These are phyloP conservation scores for Blumeria hordei DNA, from an alignment of 2,329 filamentous ascomycete genomes.

Conservation along the genomic window DNA sequence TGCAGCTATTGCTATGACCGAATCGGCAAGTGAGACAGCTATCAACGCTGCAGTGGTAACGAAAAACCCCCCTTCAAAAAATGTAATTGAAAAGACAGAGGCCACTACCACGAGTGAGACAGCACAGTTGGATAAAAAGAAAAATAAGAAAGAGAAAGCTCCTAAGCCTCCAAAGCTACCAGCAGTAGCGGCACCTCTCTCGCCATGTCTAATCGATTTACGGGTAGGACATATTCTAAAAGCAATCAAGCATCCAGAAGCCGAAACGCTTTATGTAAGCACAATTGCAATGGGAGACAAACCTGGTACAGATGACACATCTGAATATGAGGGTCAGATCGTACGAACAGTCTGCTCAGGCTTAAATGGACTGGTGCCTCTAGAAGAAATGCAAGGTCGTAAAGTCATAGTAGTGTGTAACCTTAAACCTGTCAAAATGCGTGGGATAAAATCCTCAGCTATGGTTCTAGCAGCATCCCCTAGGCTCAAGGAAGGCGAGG, in stretches of 20 bases:
- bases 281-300: slow-evolving; percentile 88
- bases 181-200: slow-evolving; percentile 48
- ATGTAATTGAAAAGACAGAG: slow-evolving; percentile 20
- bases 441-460: slow-evolving; percentile 54
- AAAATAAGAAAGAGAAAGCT: slow-evolving; percentile 78
- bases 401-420: slow-evolving; percentile 94
- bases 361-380: slow-evolving; percentile 72
- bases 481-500: slow-evolving; percentile 56
- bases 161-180: slow-evolving; percentile 48
- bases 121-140: slow-evolving; percentile 21
- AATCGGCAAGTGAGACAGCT: slow-evolving; percentile 23
- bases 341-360: slow-evolving; percentile 94
- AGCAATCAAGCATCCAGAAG: slow-evolving; percentile 84
- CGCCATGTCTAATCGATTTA: slow-evolving; percentile 74
- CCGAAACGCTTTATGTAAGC: slow-evolving; percentile 84
- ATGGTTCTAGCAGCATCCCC: slow-evolving; percentile 95
- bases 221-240: slow-evolving; percentile 95
- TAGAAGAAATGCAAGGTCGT: slow-evolving; percentile 90
- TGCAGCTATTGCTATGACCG: slow-evolving; percentile 31
- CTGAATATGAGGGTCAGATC: slow-evolving; percentile 73
- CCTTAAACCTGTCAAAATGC: slow-evolving; percentile 98
- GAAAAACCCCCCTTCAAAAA: neutral
- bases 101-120: slow-evolving; percentile 9
- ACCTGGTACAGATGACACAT: slow-evolving; percentile 65
- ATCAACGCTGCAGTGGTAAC: slow-evolving; percentile 16